These are phyloP conservation scores for Capsella rubella DNA, from an alignment of 441 rosid genomes.

Conservation along the genomic window DNA sequence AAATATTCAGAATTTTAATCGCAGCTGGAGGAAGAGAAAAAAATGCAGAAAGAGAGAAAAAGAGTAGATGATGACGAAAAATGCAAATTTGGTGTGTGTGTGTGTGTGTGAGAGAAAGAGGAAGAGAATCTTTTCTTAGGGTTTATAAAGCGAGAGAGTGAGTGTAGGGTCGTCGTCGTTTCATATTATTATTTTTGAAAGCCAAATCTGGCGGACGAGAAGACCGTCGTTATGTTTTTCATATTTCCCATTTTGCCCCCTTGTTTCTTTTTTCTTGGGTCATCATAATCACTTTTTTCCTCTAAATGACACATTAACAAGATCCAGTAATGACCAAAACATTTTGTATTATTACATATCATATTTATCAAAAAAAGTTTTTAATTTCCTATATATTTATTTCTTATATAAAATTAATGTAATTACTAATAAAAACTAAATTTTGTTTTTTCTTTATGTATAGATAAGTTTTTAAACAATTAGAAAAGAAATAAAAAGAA, in stretches of 20 bases:
- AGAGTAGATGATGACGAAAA: slow-evolving; percentile 34
- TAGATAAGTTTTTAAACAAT: neutral
- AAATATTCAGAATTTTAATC: neutral
- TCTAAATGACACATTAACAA: neutral
- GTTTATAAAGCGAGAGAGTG: slow-evolving; percentile 46
- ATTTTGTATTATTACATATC: neutral
- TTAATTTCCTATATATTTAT: neutral
- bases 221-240: slow-evolving; percentile 32
- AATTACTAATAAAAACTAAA: neutral
- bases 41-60: slow-evolving; percentile 25
- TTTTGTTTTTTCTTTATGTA: neutral
- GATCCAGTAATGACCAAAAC: too few relatives aligned
- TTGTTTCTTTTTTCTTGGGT: neutral
- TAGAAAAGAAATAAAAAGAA: neutral
- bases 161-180: slow-evolving; percentile 46
- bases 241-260: slow-evolving; percentile 41
- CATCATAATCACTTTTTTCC: slow-evolving; percentile 27
- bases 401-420: neutral
- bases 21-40: neutral
- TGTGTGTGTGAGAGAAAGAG: slow-evolving; percentile 6
- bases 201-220: slow-evolving; percentile 45
- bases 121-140: slow-evolving; percentile 41
- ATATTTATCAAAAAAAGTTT: neutral
- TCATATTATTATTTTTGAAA: slow-evolving; percentile 19
- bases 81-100: slow-evolving; percentile 27